Evolutionary conservation across 116 monocot genomes (phyloP), one percentile per base, ranked within the genome.

Genomic region (Trichopus zeylanicus): DNA sequence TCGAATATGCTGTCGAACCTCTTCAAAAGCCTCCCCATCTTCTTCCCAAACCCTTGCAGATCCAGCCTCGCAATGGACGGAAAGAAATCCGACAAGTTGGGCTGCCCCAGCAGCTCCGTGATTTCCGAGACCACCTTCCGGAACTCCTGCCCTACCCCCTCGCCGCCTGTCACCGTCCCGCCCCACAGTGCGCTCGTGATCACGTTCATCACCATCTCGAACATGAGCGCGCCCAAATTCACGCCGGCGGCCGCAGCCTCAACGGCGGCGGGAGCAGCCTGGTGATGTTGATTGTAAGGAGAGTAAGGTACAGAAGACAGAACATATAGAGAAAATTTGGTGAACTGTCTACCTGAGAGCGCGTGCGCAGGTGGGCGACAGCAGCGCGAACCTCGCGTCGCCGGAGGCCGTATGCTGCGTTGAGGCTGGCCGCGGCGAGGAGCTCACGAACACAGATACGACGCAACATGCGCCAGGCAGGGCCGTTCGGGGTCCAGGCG

Each of bases 31-130:
- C 13, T 23, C 58, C 4, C 0, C 39, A 51, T 34, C 32, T 38
- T 29, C 39, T 37, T 42, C 56, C 21, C 30, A 3, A 69, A 8
- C 6, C 75, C 75, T 26, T 75, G 75, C 48, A 75, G 29, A 32
- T 75, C 75, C 4, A 69, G 34, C 39, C 38, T n/a, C 28, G 57
- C 34, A 29, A 69, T 19, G 30, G 58, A 26, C 5, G 75, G 75
- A 21, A 64, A 64, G 31, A 70, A 75, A 38, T 75, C 75, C 10
- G 75, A 75, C 37, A 69, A 26, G 56, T 75, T 67, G 28, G 69
- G 68, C 11, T 6, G 13, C 11, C 62, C 67, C 26, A 67, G 7
- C 31, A 61, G 24, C 46, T 18, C 47, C 12, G 32, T 18, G 6
- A 46, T 26, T 27, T 42, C 60, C 16, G 18, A 4, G 26, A 42